A percentile compares a stretch with the other conserved stretches of the same genome.
These are phyloP conservation scores for Stevia rebaudiana DNA, from an alignment of 140 eudicot genomes.

Conservation along the genomic window DNA sequence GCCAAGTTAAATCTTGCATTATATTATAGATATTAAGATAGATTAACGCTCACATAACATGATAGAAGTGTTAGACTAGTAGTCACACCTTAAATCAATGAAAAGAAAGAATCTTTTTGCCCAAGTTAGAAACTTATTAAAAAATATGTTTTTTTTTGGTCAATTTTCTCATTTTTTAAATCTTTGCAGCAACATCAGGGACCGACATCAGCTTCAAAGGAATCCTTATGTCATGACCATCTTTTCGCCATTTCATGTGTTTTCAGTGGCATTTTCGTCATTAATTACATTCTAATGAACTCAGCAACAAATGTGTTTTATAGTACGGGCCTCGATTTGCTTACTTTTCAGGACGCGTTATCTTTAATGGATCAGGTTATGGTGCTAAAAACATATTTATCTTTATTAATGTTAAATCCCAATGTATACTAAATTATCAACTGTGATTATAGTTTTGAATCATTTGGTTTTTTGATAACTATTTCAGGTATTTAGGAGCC, in stretches of 20 bases:
- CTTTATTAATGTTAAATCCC: not conserved
- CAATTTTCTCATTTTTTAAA: not conserved
- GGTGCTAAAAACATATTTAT: not conserved
- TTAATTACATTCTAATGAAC: slow-evolving; percentile 67
- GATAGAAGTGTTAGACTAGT: not conserved
- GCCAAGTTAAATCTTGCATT: not conserved
- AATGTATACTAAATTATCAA: not conserved
- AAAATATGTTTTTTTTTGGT: not conserved
- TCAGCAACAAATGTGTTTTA: slow-evolving; percentile 72
- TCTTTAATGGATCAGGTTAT: slow-evolving; percentile 85
- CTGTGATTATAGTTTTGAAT: not conserved
- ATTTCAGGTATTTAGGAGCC: slow-evolving; percentile 60
- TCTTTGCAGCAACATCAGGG: slow-evolving; percentile 60
- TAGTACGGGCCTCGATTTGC: slow-evolving; percentile 60
- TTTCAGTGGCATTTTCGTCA: slow-evolving; percentile 78
- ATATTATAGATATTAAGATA: not conserved
- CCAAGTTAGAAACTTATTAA: not conserved
- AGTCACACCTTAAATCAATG: not conserved
- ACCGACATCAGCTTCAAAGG: slow-evolving; percentile 39
- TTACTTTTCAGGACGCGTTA: slow-evolving; percentile 74
- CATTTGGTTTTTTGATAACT: not conserved
- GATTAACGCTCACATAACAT: not conserved
- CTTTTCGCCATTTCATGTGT: slow-evolving; percentile 52
- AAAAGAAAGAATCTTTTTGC: not conserved
- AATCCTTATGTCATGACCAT: slow-evolving; percentile 54